A percentile compares a stretch with the other conserved stretches of the same genome.
These are phyloP conservation scores for Salvia miltiorrhiza DNA, from an alignment of 257 asterid genomes.

Conservation along the genomic window DNA sequence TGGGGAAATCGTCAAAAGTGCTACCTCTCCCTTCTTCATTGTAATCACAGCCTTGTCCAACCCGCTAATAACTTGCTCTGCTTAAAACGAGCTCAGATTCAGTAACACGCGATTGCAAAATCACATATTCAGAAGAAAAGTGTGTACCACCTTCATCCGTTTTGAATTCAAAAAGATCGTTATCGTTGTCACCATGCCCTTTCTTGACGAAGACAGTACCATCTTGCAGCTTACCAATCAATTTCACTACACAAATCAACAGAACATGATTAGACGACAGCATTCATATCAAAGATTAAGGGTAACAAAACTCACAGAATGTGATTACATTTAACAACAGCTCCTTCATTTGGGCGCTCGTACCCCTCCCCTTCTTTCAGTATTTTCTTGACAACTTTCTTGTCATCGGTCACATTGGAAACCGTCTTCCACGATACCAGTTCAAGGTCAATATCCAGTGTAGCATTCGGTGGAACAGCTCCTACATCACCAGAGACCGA, in stretches of 20 bases:
- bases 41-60: conserved; percentile 47
- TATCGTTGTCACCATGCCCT: conserved; percentile 50
- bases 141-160: conserved; percentile 77
- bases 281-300: neutral
- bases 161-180: conserved; percentile 61
- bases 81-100: conserved; percentile 1
- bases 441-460: conserved; percentile 42
- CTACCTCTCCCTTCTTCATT: conserved; percentile 65
- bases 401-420: conserved; percentile 57
- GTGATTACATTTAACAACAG: conserved; percentile 54
- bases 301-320: neutral
- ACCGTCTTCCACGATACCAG: conserved; percentile 65
- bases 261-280: neutral
- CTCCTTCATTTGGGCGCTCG: conserved; percentile 71
- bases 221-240: conserved; percentile 63
- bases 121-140: neutral
- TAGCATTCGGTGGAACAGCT: conserved; percentile 59
- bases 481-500: conserved; percentile 45
- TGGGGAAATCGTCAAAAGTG: conserved; percentile 44
- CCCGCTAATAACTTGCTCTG: conserved; percentile 62
- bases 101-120: neutral
- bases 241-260: conserved; percentile 43
- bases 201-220: conserved; percentile 56
- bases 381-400: conserved; percentile 64
- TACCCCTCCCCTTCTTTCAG: conserved; percentile 65